phyloP scores from a whole-genome alignment of 495 filamentous ascomycete genomes.

The Aspergillus campestris region DNA sequence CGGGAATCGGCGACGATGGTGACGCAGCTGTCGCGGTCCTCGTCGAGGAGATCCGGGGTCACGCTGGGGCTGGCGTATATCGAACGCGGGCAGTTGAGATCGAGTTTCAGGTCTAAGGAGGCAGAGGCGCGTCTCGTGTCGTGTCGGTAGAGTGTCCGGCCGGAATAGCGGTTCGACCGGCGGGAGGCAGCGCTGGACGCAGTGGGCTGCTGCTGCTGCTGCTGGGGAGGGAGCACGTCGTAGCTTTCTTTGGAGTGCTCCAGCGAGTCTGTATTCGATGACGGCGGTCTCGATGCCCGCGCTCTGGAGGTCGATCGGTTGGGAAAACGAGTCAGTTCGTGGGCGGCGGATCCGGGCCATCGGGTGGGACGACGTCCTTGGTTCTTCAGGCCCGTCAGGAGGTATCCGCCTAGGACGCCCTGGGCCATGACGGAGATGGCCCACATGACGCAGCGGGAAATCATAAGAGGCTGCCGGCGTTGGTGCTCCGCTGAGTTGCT shows the following conservation, averaged over 20 bases:
- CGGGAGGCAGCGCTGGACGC: slow-evolving; percentile 21
- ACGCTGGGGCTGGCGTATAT: slow-evolving; percentile 10
- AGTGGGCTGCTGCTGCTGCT: slow-evolving; percentile 1
- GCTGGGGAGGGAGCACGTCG: not conserved
- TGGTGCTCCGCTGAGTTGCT: not conserved
- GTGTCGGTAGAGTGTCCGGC: slow-evolving; percentile 23
- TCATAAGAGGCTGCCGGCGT: slow-evolving; percentile 9
- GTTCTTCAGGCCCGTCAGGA: slow-evolving; percentile 14
- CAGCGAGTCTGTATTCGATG: slow-evolving; percentile 6
- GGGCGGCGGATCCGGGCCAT: slow-evolving; percentile 22
- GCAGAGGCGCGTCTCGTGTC: slow-evolving; percentile 17
- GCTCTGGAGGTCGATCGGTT: slow-evolving; percentile 7
- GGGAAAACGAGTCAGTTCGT: slow-evolving; percentile 22
- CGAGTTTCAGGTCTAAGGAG: slow-evolving; percentile 3
- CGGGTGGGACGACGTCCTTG: slow-evolving; percentile 4
- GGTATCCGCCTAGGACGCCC: slow-evolving; percentile 24
- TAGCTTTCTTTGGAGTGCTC: slow-evolving; percentile 7
- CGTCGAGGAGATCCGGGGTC: not conserved
- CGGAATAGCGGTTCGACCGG: slow-evolving; percentile 29
- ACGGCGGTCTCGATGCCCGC: slow-evolving; percentile 4
- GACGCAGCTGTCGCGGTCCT: slow-evolving; percentile 8
- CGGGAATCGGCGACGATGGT: too few species aligned
- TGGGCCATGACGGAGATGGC: slow-evolving; percentile 27
- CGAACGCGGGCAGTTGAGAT: slow-evolving; percentile 13
- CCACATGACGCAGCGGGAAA: slow-evolving; percentile 28